A percentile compares a stretch with the other conserved stretches of the same genome.
phyloP scores from a whole-genome alignment of 768 basidiomycete genomes.

The Suillus fuscotomentosus region DNA sequence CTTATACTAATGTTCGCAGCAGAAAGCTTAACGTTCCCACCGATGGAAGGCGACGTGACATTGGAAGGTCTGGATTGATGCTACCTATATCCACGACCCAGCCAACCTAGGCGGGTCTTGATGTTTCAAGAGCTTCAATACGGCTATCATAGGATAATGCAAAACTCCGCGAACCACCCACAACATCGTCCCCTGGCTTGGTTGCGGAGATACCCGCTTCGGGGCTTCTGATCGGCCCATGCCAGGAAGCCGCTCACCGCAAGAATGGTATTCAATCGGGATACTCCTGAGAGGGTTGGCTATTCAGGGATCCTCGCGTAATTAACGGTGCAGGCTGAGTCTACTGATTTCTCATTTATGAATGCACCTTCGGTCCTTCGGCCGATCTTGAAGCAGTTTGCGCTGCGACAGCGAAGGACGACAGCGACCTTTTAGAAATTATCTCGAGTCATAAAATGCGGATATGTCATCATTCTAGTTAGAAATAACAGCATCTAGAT shows the following conservation, averaged over 20 bases:
- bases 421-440: not conserved
- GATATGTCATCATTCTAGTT: not conserved
- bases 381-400: not conserved
- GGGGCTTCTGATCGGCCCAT: not conserved
- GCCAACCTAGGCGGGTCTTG: not conserved
- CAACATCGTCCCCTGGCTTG: not conserved
- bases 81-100: not conserved
- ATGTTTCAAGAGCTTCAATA: not conserved
- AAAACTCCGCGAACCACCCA: not conserved
- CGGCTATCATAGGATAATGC: not conserved
- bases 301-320: not conserved
- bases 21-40: not conserved
- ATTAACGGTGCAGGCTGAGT: not conserved
- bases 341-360: not conserved
- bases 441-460: not conserved
- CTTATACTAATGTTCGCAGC: not conserved
- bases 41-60: not conserved
- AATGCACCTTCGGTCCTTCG: not conserved
- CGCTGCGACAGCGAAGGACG: too few species aligned
- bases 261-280: not conserved
- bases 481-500: not conserved
- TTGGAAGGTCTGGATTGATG: not conserved
- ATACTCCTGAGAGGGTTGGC: not conserved
- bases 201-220: not conserved
- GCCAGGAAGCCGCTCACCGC: not conserved